Percentiles rank a stretch among this genome's conserved stretches.
phyloP scores from a whole-genome alignment of 345 rosid species.

The Zanthoxylum bungeanum region DNA sequence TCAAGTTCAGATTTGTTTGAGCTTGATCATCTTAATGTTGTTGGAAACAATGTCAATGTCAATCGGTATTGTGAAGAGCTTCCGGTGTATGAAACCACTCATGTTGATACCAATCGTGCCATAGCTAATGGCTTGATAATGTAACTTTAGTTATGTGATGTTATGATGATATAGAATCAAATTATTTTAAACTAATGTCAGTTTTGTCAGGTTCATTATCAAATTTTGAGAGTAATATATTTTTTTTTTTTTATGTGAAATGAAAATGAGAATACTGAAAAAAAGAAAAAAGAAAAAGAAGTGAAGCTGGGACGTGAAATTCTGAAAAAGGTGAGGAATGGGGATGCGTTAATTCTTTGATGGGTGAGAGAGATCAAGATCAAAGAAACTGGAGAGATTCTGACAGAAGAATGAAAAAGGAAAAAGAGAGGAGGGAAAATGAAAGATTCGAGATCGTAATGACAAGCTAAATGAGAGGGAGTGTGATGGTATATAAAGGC shows the following conservation, averaged over 20 bases:
- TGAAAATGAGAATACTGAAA: background rate
- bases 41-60: slow-evolving; percentile 17
- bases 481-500: slow-evolving; percentile 28
- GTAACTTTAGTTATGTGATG: slow-evolving; percentile 6
- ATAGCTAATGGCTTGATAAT: slow-evolving; percentile 43
- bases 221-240: background rate
- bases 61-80: slow-evolving; percentile 52
- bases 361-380: too few species aligned
- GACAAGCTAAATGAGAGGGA: slow-evolving; percentile 39
- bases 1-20: slow-evolving; percentile 64
- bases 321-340: slow-evolving; percentile 28
- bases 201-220: background rate
- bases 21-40: slow-evolving; percentile 42
- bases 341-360: slow-evolving; percentile 35
- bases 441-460: slow-evolving; percentile 53
- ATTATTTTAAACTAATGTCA: slow-evolving; percentile 7
- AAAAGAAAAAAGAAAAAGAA: background rate
- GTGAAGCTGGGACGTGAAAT: background rate
- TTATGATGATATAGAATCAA: background rate
- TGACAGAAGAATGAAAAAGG: slow-evolving; percentile 16
- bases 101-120: slow-evolving; percentile 48
- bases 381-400: slow-evolving; percentile 12
- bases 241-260: background rate
- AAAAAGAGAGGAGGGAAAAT: slow-evolving; percentile 10
- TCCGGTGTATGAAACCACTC: slow-evolving; percentile 72